Conservation (phyloP, 2,329 filamentous ascomycete species). For the Leptographium wingfieldii region DNA sequence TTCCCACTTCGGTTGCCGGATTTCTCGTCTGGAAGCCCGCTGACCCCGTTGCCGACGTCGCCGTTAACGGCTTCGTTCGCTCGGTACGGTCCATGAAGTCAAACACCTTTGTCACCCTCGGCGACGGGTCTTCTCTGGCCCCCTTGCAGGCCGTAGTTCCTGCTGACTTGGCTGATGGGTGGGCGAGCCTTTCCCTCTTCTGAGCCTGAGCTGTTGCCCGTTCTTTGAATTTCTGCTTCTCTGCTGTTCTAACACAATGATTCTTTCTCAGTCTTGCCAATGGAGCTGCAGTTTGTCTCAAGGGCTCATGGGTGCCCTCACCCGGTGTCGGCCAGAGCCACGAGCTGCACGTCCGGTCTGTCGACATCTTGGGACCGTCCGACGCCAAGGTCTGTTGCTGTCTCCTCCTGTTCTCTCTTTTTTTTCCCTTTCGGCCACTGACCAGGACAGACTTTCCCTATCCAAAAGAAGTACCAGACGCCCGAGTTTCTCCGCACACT, state of each 20-base stretch:
- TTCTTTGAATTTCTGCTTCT: conserved; percentile 11
- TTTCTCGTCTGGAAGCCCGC: conserved; percentile 40
- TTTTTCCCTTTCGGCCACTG: not conserved
- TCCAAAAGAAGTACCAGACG: conserved; percentile 94
- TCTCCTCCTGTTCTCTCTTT: not conserved
- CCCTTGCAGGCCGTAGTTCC: conserved; percentile 71
- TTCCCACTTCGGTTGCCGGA: conserved; percentile 31
- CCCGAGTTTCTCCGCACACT: conserved; percentile 78
- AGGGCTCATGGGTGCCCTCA: conserved; percentile 64
- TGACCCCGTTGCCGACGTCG: conserved; percentile 33
- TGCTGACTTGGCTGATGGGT: conserved; percentile 61
- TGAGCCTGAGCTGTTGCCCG: not conserved
- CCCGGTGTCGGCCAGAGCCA: conserved; percentile 57
- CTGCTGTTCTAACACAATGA: conserved; percentile 4
- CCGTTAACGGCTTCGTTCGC: conserved; percentile 67
- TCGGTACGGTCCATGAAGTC: conserved; percentile 80
- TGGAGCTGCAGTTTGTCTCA: conserved; percentile 66
- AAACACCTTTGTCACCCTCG: conserved; percentile 69
- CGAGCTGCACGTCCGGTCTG: conserved; percentile 63
- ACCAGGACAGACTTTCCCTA: conserved; percentile 59
- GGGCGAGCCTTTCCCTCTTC: conserved; percentile 22
- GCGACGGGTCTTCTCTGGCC: conserved; percentile 73
- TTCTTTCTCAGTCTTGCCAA: conserved; percentile 56
- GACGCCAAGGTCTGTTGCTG: conserved; percentile 57
- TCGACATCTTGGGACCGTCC: conserved; percentile 62